phyloP scores from a whole-genome alignment of 257 asterid genomes.

The Coffea eugenioides region DNA sequence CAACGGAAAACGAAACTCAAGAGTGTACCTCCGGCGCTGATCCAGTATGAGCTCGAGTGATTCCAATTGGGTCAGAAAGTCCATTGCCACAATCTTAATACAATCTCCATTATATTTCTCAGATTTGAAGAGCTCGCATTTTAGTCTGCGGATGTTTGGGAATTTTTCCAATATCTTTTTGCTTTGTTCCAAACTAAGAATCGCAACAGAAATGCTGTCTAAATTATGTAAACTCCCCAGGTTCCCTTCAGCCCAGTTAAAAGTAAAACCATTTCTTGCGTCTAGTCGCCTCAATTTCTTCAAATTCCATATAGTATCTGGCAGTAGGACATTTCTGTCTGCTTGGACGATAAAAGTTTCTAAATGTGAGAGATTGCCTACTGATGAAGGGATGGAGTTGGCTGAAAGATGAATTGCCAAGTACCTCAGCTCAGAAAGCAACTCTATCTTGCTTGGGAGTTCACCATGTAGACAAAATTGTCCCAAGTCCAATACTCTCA shows the following conservation, averaged over 20 bases:
- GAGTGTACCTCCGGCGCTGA: too few species aligned
- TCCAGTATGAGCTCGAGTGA: neutral
- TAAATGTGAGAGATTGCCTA: neutral
- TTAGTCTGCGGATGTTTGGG: neutral
- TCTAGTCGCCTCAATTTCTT: neutral
- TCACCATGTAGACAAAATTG: neutral
- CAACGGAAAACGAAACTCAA: too few species aligned
- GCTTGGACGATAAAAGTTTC: neutral
- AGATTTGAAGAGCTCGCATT: neutral
- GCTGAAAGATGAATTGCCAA: neutral
- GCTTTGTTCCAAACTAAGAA: neutral
- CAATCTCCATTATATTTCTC: neutral
- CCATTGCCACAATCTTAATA: neutral
- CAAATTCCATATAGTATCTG: neutral
- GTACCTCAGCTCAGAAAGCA: neutral
- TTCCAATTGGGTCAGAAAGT: neutral
- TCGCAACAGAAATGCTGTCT: neutral
- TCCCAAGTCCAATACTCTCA: neutral
- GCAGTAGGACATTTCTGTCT: neutral
- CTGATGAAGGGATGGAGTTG: neutral
- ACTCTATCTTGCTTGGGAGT: neutral
- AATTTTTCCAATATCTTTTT: neutral
- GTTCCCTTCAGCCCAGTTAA: too few species aligned
- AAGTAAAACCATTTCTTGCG: neutral
- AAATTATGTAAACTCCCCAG: neutral